Percentiles rank a stretch among this genome's conserved stretches.
phyloP scores from a whole-genome alignment of 176 grass and related monocot genomes.

The Zizania latifolia region DNA sequence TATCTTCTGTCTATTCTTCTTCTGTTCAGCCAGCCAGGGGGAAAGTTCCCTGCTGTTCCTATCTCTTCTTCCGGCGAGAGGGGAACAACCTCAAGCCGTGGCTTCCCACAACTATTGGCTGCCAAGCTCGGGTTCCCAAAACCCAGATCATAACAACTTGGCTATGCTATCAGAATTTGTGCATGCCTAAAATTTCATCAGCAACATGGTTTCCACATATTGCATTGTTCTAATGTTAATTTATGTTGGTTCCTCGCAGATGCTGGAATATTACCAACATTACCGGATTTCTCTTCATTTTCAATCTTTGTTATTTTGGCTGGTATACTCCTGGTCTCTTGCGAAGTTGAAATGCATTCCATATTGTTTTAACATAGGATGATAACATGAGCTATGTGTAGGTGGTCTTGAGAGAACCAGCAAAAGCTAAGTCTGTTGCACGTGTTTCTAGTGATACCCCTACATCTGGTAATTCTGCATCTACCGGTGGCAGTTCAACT shows the following conservation, averaged over 20 bases:
- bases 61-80: too few relatives aligned
- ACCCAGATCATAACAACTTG: too few relatives aligned
- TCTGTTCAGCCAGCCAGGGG: too few relatives aligned
- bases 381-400: constrained; percentile 30
- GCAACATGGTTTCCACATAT: not conserved
- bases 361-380: constrained; percentile 19
- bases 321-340: constrained; percentile 54
- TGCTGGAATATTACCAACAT: constrained; percentile 97
- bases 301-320: constrained; percentile 95
- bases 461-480: constrained; percentile 41
- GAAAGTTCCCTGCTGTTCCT: too few relatives aligned
- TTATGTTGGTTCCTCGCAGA: constrained; percentile 52
- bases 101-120: too few relatives aligned
- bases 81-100: too few relatives aligned
- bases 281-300: constrained; percentile 81
- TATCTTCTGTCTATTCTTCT: too few relatives aligned
- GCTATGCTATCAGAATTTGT: constrained; percentile 1
- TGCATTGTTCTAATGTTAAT: constrained; percentile 27
- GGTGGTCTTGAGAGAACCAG: constrained; percentile 82
- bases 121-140: too few relatives aligned
- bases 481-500: constrained; percentile 31
- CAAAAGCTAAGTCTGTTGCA: constrained; percentile 69
- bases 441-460: constrained; percentile 54
- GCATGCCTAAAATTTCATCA: not conserved
- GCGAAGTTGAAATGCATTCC: constrained; percentile 5